These are phyloP conservation scores for Lippia alba DNA, from an alignment of 305 asterid genomes.

Conservation along the genomic window DNA sequence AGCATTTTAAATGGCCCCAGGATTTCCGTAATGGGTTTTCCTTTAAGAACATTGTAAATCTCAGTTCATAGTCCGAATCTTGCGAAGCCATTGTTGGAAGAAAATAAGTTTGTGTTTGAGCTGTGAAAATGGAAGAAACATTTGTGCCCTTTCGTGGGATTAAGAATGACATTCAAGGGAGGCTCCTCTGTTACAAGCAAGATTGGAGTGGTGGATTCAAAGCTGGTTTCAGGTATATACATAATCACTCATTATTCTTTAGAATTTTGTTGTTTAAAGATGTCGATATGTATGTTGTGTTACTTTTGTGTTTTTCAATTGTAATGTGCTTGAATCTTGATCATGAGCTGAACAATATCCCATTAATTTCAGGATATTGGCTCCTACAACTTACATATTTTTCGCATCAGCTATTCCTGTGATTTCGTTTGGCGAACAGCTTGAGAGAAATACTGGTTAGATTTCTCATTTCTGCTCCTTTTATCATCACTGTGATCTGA, in stretches of 20 bases:
- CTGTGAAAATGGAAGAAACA: slow-evolving; percentile 70
- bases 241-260: too few species aligned
- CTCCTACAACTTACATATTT: slow-evolving; percentile 84
- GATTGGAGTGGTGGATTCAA: slow-evolving; percentile 90
- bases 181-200: slow-evolving; percentile 86
- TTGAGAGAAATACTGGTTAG: slow-evolving; percentile 73
- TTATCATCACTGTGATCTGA: neutral
- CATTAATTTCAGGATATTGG: slow-evolving; percentile 66
- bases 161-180: slow-evolving; percentile 72
- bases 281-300: neutral
- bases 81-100: neutral
- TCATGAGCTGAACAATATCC: neutral
- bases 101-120: neutral
- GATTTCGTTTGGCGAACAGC: slow-evolving; percentile 84
- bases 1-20: slow-evolving; percentile 3
- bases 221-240: slow-evolving; percentile 75
- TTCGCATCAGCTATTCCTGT: slow-evolving; percentile 92
- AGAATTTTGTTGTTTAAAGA: neutral
- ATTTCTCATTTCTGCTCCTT: neutral
- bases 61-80: neutral
- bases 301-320: neutral
- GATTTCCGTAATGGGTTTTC: slow-evolving; percentile 22
- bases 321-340: neutral
- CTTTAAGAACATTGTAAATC: neutral
- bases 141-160: slow-evolving; percentile 91